Conservation (phyloP, 768 basidiomycete species). For the Macrocybe gigantea region DNA sequence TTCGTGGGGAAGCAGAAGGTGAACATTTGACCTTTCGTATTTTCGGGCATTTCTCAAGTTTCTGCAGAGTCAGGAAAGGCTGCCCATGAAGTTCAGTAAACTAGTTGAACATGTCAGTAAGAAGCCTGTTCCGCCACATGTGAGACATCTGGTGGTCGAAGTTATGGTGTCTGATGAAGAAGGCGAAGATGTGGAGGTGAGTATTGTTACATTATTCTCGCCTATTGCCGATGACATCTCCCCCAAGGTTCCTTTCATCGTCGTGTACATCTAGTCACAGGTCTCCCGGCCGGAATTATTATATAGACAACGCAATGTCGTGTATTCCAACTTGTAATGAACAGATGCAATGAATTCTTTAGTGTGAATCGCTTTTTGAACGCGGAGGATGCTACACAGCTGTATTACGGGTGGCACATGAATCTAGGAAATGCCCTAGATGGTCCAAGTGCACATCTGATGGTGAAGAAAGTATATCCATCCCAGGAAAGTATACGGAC, state of each 20-base stretch:
- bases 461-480: too few relatives aligned
- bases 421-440: too few relatives aligned
- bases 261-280: constrained; percentile 49
- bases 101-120: constrained; percentile 93
- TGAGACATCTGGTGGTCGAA: constrained; percentile 84
- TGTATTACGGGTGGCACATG: too few relatives aligned
- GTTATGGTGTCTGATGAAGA: constrained; percentile 92
- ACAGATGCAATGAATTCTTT: too few relatives aligned
- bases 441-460: too few relatives aligned
- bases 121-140: constrained; percentile 82
- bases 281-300: constrained; percentile 4
- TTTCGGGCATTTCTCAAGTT: not conserved
- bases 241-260: constrained; percentile 74
- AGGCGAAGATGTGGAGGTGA: constrained; percentile 92
- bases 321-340: not conserved
- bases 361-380: too few relatives aligned
- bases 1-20: constrained; percentile 95
- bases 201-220: constrained; percentile 7
- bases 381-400: too few relatives aligned
- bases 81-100: constrained; percentile 85
- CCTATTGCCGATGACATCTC: constrained; percentile 3
- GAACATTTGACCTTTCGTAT: constrained; percentile 12
- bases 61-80: constrained; percentile 73
- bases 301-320: not conserved
- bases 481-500: too few relatives aligned